phyloP scores from a whole-genome alignment of 495 filamentous ascomycete species.

The Neurospora cerealis region DNA sequence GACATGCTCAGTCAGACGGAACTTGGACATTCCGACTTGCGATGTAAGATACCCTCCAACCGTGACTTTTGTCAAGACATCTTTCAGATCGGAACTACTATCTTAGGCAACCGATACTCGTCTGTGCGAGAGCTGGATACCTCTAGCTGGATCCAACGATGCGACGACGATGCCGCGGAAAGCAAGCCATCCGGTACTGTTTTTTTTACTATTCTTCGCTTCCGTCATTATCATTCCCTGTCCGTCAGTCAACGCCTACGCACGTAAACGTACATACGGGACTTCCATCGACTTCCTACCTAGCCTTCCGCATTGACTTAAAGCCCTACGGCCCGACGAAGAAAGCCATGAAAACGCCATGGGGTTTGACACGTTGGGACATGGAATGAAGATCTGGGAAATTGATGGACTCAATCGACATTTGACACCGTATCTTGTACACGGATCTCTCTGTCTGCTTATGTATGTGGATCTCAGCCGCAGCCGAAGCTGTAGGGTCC shows the following conservation, averaged over 20 bases:
- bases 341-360: background rate
- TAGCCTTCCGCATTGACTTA: background rate
- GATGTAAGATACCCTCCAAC: background rate
- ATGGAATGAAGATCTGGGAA: background rate
- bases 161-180: background rate
- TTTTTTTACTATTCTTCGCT: background rate
- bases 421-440: background rate
- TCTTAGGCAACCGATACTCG: background rate
- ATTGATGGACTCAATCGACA: background rate
- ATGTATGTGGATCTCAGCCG: background rate
- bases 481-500: background rate
- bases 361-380: background rate
- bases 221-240: background rate
- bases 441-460: background rate
- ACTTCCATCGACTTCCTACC: background rate
- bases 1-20: background rate
- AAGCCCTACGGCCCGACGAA: background rate
- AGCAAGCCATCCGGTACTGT: background rate
- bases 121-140: background rate
- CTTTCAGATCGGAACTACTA: background rate
- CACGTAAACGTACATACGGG: background rate
- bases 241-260: background rate
- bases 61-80: background rate
- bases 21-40: background rate
- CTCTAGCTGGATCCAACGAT: background rate